Percentiles rank a stretch among this genome's conserved stretches.
These are phyloP conservation scores for Arthrobotrys sphaeroides DNA, from an alignment of 2,329 filamentous ascomycete species.

Conservation along the genomic window DNA sequence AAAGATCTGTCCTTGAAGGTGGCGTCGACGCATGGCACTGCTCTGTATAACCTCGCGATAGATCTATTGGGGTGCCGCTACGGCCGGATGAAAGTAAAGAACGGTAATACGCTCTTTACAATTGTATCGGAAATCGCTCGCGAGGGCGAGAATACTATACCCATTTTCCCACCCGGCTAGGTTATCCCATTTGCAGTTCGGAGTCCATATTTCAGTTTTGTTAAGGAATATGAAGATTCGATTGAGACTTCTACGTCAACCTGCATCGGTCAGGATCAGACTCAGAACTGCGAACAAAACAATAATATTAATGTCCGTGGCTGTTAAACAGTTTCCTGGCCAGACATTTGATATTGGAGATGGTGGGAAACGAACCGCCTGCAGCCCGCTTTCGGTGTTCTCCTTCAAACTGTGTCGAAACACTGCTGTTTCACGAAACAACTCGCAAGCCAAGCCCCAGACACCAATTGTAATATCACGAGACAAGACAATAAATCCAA, in stretches of 20 bases:
- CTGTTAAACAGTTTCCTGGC: neutral
- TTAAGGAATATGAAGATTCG: slow-evolving; percentile 22
- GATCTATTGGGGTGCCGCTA: slow-evolving; percentile 24
- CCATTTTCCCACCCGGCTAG: slow-evolving; percentile 14
- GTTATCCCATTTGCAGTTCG: slow-evolving; percentile 16
- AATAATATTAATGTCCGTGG: too few relatives aligned
- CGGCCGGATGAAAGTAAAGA: neutral
- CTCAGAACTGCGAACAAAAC: slow-evolving; percentile 10
- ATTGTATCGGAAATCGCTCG: neutral
- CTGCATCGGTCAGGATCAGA: neutral
- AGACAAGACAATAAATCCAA: slow-evolving; percentile 11
- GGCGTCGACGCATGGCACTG: slow-evolving; percentile 31
- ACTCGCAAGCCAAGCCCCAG: slow-evolving; percentile 24
- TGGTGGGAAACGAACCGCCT: neutral
- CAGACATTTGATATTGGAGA: neutral
- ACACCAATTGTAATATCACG: slow-evolving; percentile 19
- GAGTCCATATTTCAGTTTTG: neutral
- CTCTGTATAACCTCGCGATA: slow-evolving; percentile 54
- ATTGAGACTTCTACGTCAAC: neutral
- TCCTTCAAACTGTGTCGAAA: slow-evolving; percentile 52
- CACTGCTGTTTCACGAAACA: slow-evolving; percentile 44
- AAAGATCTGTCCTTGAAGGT: slow-evolving; percentile 52
- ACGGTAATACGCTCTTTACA: neutral
- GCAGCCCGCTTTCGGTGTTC: neutral
- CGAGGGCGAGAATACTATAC: neutral